A percentile compares a stretch with the other conserved stretches of the same genome.
Evolutionary conservation across 2,329 filamentous ascomycete species (phyloP).

Genomic region (Verticillium isaacii): DNA sequence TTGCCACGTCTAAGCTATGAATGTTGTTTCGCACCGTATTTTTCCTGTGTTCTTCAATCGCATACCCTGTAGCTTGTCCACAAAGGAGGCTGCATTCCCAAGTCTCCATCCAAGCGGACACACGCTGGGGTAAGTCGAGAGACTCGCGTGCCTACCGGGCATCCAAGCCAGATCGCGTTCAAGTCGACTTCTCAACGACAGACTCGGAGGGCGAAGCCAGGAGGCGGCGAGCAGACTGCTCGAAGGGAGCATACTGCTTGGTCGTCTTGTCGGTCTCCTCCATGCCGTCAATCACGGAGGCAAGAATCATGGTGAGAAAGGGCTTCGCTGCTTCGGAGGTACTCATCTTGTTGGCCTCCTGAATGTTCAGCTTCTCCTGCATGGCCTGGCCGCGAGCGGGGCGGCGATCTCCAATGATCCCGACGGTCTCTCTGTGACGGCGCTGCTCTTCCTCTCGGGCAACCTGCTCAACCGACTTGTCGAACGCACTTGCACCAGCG

Average conservation of each 20-base stretch:
- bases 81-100: slow-evolving; percentile 5
- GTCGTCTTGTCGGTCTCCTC: slow-evolving; percentile 3
- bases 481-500: slow-evolving; percentile 27
- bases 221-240: slow-evolving; percentile 3
- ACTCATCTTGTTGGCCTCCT: slow-evolving; percentile 31
- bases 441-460: slow-evolving; percentile 24
- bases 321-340: slow-evolving; percentile 33
- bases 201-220: slow-evolving; percentile 4
- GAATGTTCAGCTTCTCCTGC: slow-evolving; percentile 25
- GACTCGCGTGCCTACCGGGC: neutral
- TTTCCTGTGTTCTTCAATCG: neutral
- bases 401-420: slow-evolving; percentile 32
- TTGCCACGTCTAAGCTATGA: neutral
- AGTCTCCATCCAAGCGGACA: slow-evolving; percentile 12
- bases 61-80: neutral
- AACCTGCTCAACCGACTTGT: slow-evolving; percentile 24
- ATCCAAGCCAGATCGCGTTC: slow-evolving; percentile 3
- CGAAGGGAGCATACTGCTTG: slow-evolving; percentile 2
- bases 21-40: neutral
- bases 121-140: slow-evolving; percentile 2
- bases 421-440: slow-evolving; percentile 23
- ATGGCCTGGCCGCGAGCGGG: slow-evolving; percentile 17
- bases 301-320: slow-evolving; percentile 34
- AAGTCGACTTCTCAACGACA: slow-evolving; percentile 4
- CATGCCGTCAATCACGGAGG: slow-evolving; percentile 13